Conservation (phyloP, 1,139 yeast genomes). For the Yamadazyma atmosphaerica region DNA sequence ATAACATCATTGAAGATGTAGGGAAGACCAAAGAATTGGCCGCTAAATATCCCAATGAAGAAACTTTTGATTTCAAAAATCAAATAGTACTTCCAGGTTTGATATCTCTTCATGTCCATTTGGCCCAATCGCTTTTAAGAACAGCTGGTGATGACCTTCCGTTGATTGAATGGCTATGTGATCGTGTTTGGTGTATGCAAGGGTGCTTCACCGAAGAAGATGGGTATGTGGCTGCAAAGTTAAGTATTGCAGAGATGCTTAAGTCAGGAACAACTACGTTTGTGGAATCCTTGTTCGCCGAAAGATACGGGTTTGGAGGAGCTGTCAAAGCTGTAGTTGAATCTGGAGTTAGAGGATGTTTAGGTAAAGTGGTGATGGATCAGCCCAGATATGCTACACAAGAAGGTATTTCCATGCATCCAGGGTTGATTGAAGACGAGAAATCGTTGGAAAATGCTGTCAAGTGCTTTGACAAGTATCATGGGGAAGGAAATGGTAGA, state of each 20-base stretch:
- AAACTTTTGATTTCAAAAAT: constrained; percentile 7
- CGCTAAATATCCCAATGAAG: constrained; percentile 8
- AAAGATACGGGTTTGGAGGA: constrained; percentile 22
- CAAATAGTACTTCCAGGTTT: constrained; percentile 14
- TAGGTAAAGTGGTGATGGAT: constrained; percentile 21
- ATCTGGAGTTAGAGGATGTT: constrained; percentile 18
- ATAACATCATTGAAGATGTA: constrained; percentile 8
- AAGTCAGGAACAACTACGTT: constrained; percentile 24
- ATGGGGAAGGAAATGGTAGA: constrained; percentile 20
- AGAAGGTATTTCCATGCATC: constrained; percentile 15
- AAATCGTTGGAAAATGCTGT: constrained; percentile 11
- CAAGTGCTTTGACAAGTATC: constrained; percentile 16
- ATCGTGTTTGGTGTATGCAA: constrained; percentile 24
- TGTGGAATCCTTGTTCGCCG: constrained; percentile 19
- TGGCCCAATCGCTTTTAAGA: constrained; percentile 18
- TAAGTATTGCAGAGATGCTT: constrained; percentile 22
- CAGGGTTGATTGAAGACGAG: constrained; percentile 14
- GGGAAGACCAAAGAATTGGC: constrained; percentile 9
- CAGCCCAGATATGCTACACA: constrained; percentile 17
- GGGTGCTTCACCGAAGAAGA: constrained; percentile 22
- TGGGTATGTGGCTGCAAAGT: constrained; percentile 22
- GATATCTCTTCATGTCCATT: constrained; percentile 13
- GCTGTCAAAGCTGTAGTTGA: constrained; percentile 24
- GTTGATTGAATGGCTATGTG: constrained; percentile 22
- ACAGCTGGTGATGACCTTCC: constrained; percentile 23